Base-by-base conservation (phyloP, 1,284 basidiomycete species). In the Vanrija sp. region DNA sequence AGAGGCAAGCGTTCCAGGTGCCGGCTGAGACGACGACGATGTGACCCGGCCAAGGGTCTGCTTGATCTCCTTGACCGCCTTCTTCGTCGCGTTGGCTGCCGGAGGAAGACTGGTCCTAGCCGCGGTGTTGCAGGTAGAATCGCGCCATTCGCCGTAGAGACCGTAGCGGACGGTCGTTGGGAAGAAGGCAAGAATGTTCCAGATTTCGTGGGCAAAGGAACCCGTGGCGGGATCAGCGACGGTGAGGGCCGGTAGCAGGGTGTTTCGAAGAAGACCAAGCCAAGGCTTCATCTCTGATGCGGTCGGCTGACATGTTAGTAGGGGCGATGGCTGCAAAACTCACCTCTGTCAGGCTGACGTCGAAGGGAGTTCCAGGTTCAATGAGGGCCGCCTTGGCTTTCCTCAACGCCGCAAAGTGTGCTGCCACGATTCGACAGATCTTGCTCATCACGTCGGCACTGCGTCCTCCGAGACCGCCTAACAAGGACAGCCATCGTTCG, bases 71-170 rank as follows among this genome's bases (percentile, higher is more conserved):
- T 77, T 41, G 47, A 71, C 57, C 73, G 73, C 64, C 71, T 79
- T 39, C 61, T 75, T 61, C 59, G 76, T 58, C 50, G 72, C 68
- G 25, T 68, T 54, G 0, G 67, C 64, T 14, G 72, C 71, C 1
- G 65, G 63, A 3, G 67, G 66, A 50, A 68, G 64, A 19, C 62
- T 56, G 25, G 59, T 62, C 8, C 60, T 60, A 4, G 60, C 59
- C 31, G 61, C 62, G 37, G 59, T 56, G 50, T 75, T 75, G 62
- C 77, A 79, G n/a, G 78, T 83, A 45, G 79, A 78, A 50, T 85
- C 82, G 75, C 88, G 88, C 96, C 95, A 98, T 77, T 98, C 94
- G 45, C 94, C 96, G 67, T 98, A 97, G 24, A 98, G 78, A 37
- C 82, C 82, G 84, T 90, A 98, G 3, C 96, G 88, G 43, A 83